Evolutionary conservation across 495 filamentous ascomycete species (phyloP), one percentile per base, ranked within the genome.

Genomic region (Podospora anserina): DNA sequence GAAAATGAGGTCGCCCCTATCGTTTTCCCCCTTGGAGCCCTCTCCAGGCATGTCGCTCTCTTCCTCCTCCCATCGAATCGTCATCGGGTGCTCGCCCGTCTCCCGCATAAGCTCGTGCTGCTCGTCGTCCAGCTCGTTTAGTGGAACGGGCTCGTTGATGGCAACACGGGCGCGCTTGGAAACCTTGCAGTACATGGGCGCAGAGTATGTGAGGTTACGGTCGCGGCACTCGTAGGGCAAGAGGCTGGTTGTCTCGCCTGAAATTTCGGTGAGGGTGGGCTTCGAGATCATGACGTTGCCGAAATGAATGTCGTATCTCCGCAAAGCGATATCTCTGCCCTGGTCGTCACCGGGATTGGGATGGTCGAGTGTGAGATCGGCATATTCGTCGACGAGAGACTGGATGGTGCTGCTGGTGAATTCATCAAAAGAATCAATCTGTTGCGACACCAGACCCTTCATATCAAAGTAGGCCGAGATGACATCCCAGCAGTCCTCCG

Each of bases 381-480:
- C 90, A 75, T 96, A 93, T 76, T 98, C 95, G 66, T 91, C 88
- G 28, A 98, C 88, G 65, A 98, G 85, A 69, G 96, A 91, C 71
- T 97, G 92, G 82, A 98, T 94, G 0, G 95, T 97, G 3, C 90
- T 92, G 44, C 87, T 86, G 61, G 94, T 90, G 75, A 99, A 99
- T 75, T 97, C 93, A 81, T 99, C 91, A 83, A 97, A 99, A 2
- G 95, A 99, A 77, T 98, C 94, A 68, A 98, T 86, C 81, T 99
- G 95, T 77, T 98, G 96, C 3, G 96, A 96, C 13, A 98, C 96
- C 23, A 99, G 86, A 73, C 96, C 94, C 81, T 97, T 97, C 59
- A 84, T 82, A 68, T 97, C 92, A 81, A 99, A 98, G 82, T 97
- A 98, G 1, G 96, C 90, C 30, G 90, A 91, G 76, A 99, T 97